Conservation (phyloP, 352 stramenopile species). For the Peronospora destructor region DNA sequence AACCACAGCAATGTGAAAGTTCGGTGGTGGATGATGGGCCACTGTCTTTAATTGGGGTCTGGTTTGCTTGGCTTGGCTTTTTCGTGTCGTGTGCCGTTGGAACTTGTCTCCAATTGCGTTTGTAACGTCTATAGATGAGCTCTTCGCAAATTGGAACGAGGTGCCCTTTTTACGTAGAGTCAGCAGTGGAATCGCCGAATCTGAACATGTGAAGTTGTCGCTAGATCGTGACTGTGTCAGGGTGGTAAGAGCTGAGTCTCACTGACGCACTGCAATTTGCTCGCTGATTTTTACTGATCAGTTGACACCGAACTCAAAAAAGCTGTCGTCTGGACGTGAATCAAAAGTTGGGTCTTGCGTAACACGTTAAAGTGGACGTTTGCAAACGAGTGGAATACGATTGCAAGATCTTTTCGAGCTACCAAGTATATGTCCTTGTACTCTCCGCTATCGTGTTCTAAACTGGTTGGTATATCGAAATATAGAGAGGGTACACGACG, state of each 20-base stretch:
- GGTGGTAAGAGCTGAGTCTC: not conserved
- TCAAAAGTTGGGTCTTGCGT: not conserved
- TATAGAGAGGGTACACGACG: constrained; percentile 42
- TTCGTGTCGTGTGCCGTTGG: not conserved
- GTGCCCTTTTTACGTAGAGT: not conserved
- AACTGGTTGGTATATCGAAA: constrained; percentile 19
- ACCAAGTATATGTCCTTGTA: not conserved
- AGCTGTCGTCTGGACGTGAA: constrained; percentile 13
- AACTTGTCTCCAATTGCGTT: constrained; percentile 5
- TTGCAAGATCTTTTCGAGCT: constrained; percentile 17
- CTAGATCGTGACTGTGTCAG: constrained; percentile 4
- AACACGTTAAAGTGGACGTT: constrained; percentile 19
- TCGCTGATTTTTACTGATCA: too few species aligned
- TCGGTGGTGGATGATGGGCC: not conserved
- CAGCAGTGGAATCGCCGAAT: constrained; percentile 1
- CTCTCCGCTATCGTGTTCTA: too few species aligned
- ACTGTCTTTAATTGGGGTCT: constrained; percentile 15
- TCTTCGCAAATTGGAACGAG: not conserved
- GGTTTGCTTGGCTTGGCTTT: too few species aligned
- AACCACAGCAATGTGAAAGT: not conserved
- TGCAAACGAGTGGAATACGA: constrained; percentile 36
- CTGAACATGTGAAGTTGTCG: constrained; percentile 8
- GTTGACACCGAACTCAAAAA: not conserved
- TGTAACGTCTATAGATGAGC: constrained; percentile 7
- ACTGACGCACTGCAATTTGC: too few species aligned